A percentile compares a stretch with the other conserved stretches of the same genome.
Conservation (phyloP, 2,329 filamentous ascomycete species). For the Fusarium beomiforme region DNA sequence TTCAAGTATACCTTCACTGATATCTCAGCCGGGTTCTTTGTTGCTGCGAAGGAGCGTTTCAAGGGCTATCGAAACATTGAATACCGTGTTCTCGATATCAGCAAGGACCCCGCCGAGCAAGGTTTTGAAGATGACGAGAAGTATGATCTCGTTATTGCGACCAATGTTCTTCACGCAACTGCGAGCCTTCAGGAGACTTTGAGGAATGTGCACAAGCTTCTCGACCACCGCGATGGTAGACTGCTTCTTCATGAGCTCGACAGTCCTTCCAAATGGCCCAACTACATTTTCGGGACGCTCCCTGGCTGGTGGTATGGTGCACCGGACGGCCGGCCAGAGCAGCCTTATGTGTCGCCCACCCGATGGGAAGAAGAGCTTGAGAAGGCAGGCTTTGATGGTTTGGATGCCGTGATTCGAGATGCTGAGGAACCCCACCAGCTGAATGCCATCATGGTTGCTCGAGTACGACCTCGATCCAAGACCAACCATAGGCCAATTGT, state of each 20-base stretch:
- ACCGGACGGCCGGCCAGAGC: conserved; percentile 39
- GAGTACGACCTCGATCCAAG: background rate
- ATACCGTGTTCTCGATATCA: background rate
- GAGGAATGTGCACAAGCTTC: conserved; percentile 46
- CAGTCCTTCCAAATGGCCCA: conserved; percentile 37
- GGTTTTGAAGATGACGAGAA: background rate
- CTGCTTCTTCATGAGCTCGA: conserved; percentile 46
- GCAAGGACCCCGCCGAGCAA: background rate
- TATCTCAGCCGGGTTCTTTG: conserved; percentile 44
- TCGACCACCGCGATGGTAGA: conserved; percentile 45
- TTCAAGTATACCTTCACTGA: conserved; percentile 47
- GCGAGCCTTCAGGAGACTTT: conserved; percentile 38
- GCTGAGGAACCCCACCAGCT: background rate
- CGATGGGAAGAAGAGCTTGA: conserved; percentile 44
- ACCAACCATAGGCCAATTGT: background rate
- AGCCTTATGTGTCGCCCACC: conserved; percentile 40
- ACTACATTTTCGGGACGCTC: conserved; percentile 45
- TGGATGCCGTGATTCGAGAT: conserved; percentile 6
- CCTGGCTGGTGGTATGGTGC: conserved; percentile 51
- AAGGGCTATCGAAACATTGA: conserved; percentile 20
- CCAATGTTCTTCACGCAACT: conserved; percentile 49
- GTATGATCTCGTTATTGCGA: conserved; percentile 1
- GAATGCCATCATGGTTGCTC: conserved; percentile 3
- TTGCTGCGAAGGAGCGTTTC: conserved; percentile 39
- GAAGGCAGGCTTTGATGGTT: conserved; percentile 38